Conservation (phyloP, 1,139 yeast genomes). For the Oligophagozyma castellii region DNA sequence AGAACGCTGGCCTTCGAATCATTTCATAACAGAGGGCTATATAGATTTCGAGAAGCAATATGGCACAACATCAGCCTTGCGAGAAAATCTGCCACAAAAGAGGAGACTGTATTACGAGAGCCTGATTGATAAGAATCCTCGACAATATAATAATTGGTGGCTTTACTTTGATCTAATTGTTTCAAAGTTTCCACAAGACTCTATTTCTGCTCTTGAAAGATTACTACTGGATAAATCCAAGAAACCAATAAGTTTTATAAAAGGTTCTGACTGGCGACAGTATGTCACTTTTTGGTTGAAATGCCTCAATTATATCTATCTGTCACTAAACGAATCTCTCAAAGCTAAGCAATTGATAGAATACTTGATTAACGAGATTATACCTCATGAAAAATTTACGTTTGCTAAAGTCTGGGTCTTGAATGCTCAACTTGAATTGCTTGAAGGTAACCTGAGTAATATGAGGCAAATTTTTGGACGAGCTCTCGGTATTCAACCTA, state of each 20-base stretch:
- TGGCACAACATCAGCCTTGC: slow-evolving; percentile 44
- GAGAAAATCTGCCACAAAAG: slow-evolving; percentile 37
- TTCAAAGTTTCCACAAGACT: slow-evolving; percentile 22
- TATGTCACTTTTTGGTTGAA: slow-evolving; percentile 61
- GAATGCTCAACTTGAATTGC: slow-evolving; percentile 59
- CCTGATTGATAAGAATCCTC: slow-evolving; percentile 33
- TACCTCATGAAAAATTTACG: slow-evolving; percentile 49
- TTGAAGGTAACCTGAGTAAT: slow-evolving; percentile 35
- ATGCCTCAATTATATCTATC: slow-evolving; percentile 53
- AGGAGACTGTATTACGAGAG: slow-evolving; percentile 44
- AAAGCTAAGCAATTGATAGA: slow-evolving; percentile 40
- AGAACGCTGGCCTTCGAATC: slow-evolving; percentile 32
- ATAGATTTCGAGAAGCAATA: slow-evolving; percentile 52
- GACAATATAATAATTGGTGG: slow-evolving; percentile 78
- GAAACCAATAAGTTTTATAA: slow-evolving; percentile 24
- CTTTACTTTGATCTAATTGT: slow-evolving; percentile 37
- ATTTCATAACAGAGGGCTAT: slow-evolving; percentile 32
- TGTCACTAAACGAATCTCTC: slow-evolving; percentile 30
- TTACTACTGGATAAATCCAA: slow-evolving; percentile 29
- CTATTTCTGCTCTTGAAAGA: slow-evolving; percentile 30
- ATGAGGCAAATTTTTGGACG: slow-evolving; percentile 67
- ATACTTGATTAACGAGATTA: slow-evolving; percentile 29
- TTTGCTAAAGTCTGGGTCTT: slow-evolving; percentile 66
- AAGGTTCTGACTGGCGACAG: slow-evolving; percentile 43
- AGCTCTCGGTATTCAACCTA: slow-evolving; percentile 54